Conservation (phyloP, 2,329 filamentous ascomycete genomes). For the Eurotiales sp. region DNA sequence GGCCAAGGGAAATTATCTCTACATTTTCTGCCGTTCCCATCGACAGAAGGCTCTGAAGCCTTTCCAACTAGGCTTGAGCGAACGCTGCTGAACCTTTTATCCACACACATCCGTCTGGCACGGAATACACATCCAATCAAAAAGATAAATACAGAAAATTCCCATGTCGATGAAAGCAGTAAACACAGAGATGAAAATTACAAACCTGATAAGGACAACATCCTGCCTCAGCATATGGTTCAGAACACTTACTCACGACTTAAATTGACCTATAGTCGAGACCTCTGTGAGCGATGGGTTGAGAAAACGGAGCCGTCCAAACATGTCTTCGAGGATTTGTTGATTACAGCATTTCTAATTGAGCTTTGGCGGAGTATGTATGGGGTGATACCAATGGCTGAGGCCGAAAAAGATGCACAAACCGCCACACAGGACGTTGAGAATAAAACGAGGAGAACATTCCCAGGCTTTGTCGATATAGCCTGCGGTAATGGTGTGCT, state of each 20-base stretch:
- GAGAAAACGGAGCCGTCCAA: conserved; percentile 85
- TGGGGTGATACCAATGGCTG: conserved; percentile 24
- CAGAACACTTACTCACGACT: conserved; percentile 79
- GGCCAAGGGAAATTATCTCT: conserved; percentile 43
- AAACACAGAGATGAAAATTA: conserved; percentile 53
- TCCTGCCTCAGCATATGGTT: conserved; percentile 71
- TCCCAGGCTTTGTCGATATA: conserved; percentile 92
- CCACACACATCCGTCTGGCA: conserved; percentile 35
- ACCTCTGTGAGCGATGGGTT: conserved; percentile 71
- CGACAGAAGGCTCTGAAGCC: conserved; percentile 27
- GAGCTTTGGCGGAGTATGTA: conserved; percentile 92
- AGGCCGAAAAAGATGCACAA: conserved; percentile 11
- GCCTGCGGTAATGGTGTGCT: conserved; percentile 93
- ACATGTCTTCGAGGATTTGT: conserved; percentile 91
- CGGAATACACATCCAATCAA: conserved; percentile 21
- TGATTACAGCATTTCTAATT: conserved; percentile 86
- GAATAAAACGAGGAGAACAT: conserved; percentile 37
- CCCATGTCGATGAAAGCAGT: conserved; percentile 4
- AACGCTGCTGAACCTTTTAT: conserved; percentile 34
- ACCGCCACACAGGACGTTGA: too few species aligned
- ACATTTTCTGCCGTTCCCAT: conserved; percentile 49
- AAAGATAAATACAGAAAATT: too few species aligned
- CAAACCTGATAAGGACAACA: conserved; percentile 78
- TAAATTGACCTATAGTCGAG: conserved; percentile 72
- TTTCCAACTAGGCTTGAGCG: conserved; percentile 37